Conservation (phyloP, 306 rosid genomes). For the Chamaecrista fasciculata region DNA sequence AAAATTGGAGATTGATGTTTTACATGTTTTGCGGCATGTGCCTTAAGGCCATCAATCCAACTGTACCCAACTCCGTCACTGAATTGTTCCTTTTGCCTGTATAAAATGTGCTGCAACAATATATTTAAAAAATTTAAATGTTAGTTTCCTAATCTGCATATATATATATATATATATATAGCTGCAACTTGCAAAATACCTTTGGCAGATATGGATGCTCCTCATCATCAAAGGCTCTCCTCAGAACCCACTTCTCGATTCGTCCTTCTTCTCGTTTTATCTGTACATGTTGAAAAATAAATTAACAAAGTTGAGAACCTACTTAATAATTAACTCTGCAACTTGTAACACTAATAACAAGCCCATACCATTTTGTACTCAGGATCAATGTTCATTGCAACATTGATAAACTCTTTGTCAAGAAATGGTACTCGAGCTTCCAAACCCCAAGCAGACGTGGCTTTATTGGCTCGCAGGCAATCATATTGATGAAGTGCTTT, state of each 20-base stretch:
- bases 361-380: constrained; percentile 64
- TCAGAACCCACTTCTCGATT: constrained; percentile 85
- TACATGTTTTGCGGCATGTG: constrained; percentile 87
- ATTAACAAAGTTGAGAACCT: neutral
- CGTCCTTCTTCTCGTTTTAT: constrained; percentile 70
- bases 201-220: constrained; percentile 88
- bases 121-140: constrained; percentile 24
- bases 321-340: neutral
- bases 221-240: constrained; percentile 93
- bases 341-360: neutral
- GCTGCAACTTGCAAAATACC: constrained; percentile 41
- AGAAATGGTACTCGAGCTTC: constrained; percentile 95
- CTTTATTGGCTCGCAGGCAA: constrained; percentile 85
- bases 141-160: too few relatives aligned
- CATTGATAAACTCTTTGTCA: constrained; percentile 75
- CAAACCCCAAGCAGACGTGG: constrained; percentile 94
- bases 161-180: too few relatives aligned
- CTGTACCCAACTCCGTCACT: constrained; percentile 98
- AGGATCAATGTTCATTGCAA: constrained; percentile 89
- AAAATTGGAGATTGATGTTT: neutral
- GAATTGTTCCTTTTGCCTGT: constrained; percentile 95
- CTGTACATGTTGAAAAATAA: constrained; percentile 37
- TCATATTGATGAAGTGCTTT: constrained; percentile 90
- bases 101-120: constrained; percentile 74
- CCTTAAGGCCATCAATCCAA: constrained; percentile 97